These are phyloP conservation scores for Ilyonectria sp. DNA, from an alignment of 2,329 filamentous ascomycete genomes.

Conservation along the genomic window DNA sequence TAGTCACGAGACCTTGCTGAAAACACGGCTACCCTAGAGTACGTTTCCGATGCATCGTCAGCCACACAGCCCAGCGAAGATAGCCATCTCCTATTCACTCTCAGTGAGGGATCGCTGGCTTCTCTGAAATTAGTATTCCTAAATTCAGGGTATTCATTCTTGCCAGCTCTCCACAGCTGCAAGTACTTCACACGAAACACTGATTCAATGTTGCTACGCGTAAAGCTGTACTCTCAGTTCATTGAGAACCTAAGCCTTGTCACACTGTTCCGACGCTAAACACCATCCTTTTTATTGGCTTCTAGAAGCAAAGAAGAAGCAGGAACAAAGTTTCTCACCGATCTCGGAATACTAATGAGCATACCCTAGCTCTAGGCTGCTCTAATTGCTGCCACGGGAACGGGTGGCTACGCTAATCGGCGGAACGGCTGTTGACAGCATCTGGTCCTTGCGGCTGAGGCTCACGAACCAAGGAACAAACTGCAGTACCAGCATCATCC, in stretches of 20 bases:
- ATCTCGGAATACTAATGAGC: not conserved
- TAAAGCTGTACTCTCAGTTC: not conserved
- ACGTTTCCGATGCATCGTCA: not conserved
- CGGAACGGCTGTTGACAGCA: slow-evolving; percentile 12
- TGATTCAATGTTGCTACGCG: not conserved
- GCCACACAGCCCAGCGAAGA: not conserved
- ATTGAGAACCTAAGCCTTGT: too few species aligned
- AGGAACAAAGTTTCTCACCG: not conserved
- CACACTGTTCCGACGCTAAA: not conserved
- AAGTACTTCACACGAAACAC: slow-evolving; percentile 2
- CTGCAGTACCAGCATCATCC: slow-evolving; percentile 22
- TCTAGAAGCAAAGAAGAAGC: not conserved
- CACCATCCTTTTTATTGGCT: not conserved
- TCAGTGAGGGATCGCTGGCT: slow-evolving; percentile 4
- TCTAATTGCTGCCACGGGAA: not conserved
- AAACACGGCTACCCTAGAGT: slow-evolving; percentile 3
- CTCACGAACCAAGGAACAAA: slow-evolving; percentile 21
- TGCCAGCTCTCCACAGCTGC: not conserved
- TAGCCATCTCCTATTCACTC: slow-evolving; percentile 9
- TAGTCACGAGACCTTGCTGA: slow-evolving; percentile 5
- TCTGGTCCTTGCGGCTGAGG: slow-evolving; percentile 30
- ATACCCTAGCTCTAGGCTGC: not conserved
- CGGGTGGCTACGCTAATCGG: slow-evolving; percentile 15
- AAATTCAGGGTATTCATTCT: slow-evolving; percentile 10
- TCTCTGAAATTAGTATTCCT: not conserved